These are phyloP conservation scores for Ophioceras dolichostomum DNA, from an alignment of 2,329 filamentous ascomycete genomes.

Conservation along the genomic window DNA sequence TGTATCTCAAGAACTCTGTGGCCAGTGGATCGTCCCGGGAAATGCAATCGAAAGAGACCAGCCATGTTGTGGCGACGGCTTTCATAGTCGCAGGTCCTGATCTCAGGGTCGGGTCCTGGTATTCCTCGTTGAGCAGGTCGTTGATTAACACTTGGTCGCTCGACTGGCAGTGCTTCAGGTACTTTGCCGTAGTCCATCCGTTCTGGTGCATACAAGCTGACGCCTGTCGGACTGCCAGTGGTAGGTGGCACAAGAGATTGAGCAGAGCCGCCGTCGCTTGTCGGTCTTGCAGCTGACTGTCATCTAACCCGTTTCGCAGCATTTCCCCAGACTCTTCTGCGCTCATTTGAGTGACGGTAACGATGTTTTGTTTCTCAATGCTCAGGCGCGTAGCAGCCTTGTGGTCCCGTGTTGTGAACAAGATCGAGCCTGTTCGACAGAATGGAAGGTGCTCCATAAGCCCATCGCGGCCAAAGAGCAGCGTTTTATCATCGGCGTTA, in stretches of 20 bases:
- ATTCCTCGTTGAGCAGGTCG: slow-evolving; percentile 7
- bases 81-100: not conserved
- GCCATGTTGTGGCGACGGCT: slow-evolving; percentile 9
- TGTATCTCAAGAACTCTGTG: slow-evolving; percentile 15
- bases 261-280: not conserved
- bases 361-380: slow-evolving; percentile 6
- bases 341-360: slow-evolving; percentile 12
- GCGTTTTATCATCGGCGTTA: slow-evolving; percentile 25
- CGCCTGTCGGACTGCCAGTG: slow-evolving; percentile 8
- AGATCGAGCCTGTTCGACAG: slow-evolving; percentile 14
- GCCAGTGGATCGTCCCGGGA: slow-evolving; percentile 11
- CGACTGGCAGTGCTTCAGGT: slow-evolving; percentile 3
- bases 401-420: slow-evolving; percentile 16
- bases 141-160: slow-evolving; percentile 3
- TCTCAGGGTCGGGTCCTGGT: slow-evolving; percentile 4
- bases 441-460: slow-evolving; percentile 17
- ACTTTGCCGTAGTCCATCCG: not conserved
- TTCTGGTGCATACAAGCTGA: slow-evolving; percentile 5
- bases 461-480: slow-evolving; percentile 12
- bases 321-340: slow-evolving; percentile 11
- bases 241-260: slow-evolving; percentile 3
- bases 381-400: slow-evolving; percentile 6
- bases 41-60: slow-evolving; percentile 9
- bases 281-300: not conserved
- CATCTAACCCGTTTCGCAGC: slow-evolving; percentile 8